Evolutionary conservation across 73 alveolate species (phyloP), one percentile per base, ranked within the genome.

Genomic region (Blepharisma stoltei): DNA sequence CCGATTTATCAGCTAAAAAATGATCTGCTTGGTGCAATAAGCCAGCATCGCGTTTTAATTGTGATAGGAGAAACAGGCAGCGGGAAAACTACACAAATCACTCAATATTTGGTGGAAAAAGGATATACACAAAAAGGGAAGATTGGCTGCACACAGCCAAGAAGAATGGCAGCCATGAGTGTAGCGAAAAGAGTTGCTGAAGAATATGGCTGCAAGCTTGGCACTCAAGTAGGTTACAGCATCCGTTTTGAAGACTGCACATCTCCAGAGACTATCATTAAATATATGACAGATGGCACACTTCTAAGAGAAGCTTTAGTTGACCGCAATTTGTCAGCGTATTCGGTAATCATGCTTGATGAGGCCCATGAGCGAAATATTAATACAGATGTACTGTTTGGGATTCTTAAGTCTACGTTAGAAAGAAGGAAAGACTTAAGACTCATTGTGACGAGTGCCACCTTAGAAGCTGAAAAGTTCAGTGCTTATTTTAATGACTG

Each of bases 271-370:
- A 98, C 99, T 6, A 88, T 95, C 50, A 94, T 98, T 76, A 98
- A 98, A 90, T 98, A 98, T 87, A 97, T 97, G 99, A 98, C 99
- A 23, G 99, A 98, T 68, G 99, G 99, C 25, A 97, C 97, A 99
- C 90, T 98, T 6, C 83, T 98, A 70, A 91, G 99, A 82, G 99
- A 98, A 89, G 97, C 98, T 54, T 87, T 98, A 67, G 75, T 96
- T 8, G 99, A 97, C 66, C 81, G 91, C 6, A 37, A 77, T 55
- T 82, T 94, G 46, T 32, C 87, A 1, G 82, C 83, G 76, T 97
- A 97, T 83, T 90, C 99, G 27, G 99, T 94, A 23, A 90, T 97
- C 52, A 97, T 97, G 95, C 87, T 98, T 71, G 99, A 98, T 86
- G 99, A 98, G 70, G 99, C 99, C 6, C 99, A 98, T 83, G 99